Evolutionary conservation across 345 rosid species (phyloP), one percentile per base, ranked within the genome.

Genomic region (Rubroshorea leprosula): DNA sequence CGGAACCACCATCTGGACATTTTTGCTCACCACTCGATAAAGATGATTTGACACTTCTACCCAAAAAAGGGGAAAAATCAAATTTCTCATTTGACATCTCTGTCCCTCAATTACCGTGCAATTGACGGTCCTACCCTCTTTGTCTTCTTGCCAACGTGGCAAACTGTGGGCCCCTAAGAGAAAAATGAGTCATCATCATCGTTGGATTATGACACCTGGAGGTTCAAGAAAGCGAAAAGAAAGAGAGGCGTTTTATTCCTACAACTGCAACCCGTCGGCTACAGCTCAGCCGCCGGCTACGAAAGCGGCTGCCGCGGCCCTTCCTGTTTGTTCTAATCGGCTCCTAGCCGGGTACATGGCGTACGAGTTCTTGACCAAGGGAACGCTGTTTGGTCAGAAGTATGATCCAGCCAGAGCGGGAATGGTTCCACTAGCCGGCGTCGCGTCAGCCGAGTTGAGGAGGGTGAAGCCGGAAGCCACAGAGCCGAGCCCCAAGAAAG

Each of bases 321-420:
- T 43, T 5, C 21, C 53, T 17, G 53, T 22, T 52, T 47, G 61
- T 41, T 63, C 82, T 16, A 83, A 78, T 65, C 58, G 63, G 74
- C 60, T 86, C 0, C 60, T 86, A 9, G 94, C 94, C 21, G 85
- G 94, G 0, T 86, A 83, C 76, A 70, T 86, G 85, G 90, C 94
- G 16, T 76, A 71, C 60, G 90, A 86, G 73, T 86, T 76, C 41
- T 57, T 86, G 61, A 76, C 78, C 0, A 70, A 69, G 49, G 94
- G 87, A 2, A 86, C 87, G 0, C 53, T 86, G 53, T 60, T 83
- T 11, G 94, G 87, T 41, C 66, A 82, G 56, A 79, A 68, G 46
- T 51, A 71, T 6, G 76, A 75, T 17, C 79, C 78, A 24, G 76
- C 41, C 7, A 64, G 72, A 59, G 46, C 70, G 3, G 80, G 71